Evolutionary conservation across 805 yeast species (phyloP).

Genomic region (Metschnikowia peoriensis): DNA sequence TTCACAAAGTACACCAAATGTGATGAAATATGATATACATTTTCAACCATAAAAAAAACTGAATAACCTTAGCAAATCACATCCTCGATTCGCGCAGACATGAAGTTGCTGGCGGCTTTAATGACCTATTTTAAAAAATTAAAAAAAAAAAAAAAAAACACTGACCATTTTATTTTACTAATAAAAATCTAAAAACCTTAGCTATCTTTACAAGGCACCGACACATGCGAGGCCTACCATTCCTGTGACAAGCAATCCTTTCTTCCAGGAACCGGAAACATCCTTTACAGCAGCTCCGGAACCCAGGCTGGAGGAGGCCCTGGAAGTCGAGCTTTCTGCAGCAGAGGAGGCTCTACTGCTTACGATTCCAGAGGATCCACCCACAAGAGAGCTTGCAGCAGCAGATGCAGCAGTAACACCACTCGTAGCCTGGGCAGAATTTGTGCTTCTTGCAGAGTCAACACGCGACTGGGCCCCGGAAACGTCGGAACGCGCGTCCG

Average conservation of each 20-base stretch:
- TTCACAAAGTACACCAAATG: too few species aligned
- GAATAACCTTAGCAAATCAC: too few species aligned
- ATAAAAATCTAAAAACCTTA: background rate
- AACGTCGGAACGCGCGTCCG: conserved; percentile 6
- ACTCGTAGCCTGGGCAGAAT: conserved; percentile 8
- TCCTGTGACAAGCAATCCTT: conserved; percentile 7
- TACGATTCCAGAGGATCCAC: conserved; percentile 5
- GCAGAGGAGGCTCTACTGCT: conserved; percentile 8
- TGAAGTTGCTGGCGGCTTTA: too few species aligned
- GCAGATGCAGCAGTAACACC: conserved; percentile 3
- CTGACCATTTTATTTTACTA: too few species aligned
- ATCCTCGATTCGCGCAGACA: too few species aligned
- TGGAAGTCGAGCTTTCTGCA: background rate
- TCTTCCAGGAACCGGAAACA: conserved; percentile 10
- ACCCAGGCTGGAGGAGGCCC: conserved; percentile 6
- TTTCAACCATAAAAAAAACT: too few species aligned
- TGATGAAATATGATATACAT: too few species aligned
- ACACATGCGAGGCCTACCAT: conserved; percentile 9
- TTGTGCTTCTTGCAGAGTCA: conserved; percentile 8
- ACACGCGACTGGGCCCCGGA: conserved; percentile 2
- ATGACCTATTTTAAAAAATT: too few species aligned
- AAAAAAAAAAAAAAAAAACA: too few species aligned
- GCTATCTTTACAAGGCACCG: conserved; percentile 2
- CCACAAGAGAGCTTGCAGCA: conserved; percentile 9
- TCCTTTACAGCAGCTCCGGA: conserved; percentile 3